Conservation (phyloP, 768 basidiomycete genomes). For the Brasilioporus rufonigricans region DNA sequence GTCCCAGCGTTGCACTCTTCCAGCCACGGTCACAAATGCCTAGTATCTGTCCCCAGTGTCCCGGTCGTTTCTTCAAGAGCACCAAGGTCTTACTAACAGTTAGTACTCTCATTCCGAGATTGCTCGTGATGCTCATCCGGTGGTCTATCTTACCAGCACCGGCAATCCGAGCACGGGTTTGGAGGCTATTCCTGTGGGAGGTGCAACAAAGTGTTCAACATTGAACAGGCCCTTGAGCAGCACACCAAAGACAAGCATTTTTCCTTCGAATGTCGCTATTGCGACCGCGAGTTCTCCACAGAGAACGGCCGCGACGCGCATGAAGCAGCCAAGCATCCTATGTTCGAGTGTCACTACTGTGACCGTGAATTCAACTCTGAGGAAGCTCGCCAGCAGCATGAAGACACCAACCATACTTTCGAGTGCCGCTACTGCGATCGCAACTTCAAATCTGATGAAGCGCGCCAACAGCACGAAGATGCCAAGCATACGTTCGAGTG, state of each 20-base stretch:
- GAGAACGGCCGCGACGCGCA: conserved; percentile 7
- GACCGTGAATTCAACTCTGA: conserved; percentile 1
- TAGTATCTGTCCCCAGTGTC: conserved; percentile 17
- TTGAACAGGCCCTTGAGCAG: conserved; percentile 13
- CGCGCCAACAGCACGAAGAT: conserved; percentile 6
- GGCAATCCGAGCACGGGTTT: too few species aligned
- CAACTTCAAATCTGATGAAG: conserved; percentile 1
- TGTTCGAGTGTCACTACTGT: conserved; percentile 14
- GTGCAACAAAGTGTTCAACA: conserved; percentile 7
- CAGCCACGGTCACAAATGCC: conserved; percentile 14
- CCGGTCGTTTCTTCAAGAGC: conserved; percentile 17
- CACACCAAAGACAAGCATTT: conserved; percentile 13
- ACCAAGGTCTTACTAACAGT: conserved; percentile 12
- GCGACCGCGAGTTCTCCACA: conserved; percentile 10
- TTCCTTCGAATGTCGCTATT: conserved; percentile 15
- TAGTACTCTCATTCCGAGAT: not conserved
- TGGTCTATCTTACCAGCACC: conserved; percentile 9
- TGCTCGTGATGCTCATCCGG: not conserved
- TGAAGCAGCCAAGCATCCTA: not conserved
- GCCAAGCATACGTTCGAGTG: conserved; percentile 17
- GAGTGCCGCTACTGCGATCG: conserved; percentile 10
- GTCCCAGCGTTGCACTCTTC: too few species aligned
- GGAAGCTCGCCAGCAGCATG: conserved; percentile 9
- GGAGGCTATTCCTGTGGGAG: not conserved
- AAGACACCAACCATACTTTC: conserved; percentile 6